These are phyloP conservation scores for Phytophthora podocarpi DNA, from an alignment of 352 stramenopile genomes.

Conservation along the genomic window DNA sequence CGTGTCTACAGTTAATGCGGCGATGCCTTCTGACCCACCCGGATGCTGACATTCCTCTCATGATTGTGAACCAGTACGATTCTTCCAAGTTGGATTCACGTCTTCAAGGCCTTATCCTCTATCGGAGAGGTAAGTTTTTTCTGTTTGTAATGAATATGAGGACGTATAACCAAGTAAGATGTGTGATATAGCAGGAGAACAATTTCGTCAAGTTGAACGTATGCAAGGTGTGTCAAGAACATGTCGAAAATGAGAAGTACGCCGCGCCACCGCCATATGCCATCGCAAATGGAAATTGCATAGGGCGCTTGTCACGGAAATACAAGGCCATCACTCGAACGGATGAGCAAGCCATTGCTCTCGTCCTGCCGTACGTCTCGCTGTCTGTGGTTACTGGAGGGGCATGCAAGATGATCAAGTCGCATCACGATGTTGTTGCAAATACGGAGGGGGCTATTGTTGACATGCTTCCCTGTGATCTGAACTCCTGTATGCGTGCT, in stretches of 20 bases:
- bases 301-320: background rate
- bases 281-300: slow-evolving; percentile 21
- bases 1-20: background rate
- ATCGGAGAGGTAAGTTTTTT: background rate
- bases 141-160: background rate
- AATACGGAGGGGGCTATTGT: no score
- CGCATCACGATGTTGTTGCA: no score
- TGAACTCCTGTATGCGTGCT: no score
- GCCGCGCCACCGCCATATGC: background rate
- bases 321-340: background rate
- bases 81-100: background rate
- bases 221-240: background rate
- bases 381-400: no score
- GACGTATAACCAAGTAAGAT: no score
- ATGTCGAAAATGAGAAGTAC: background rate
- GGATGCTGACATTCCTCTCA: background rate
- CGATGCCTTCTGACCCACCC: background rate
- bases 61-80: background rate
- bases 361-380: no score
- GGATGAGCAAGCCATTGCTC: slow-evolving; percentile 12
- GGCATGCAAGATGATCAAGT: no score
- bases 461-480: no score
- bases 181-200: background rate
- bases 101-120: background rate
- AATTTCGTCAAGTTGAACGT: background rate